phyloP scores from a whole-genome alignment of 345 rosid genomes.

The Stellera chamaejasme region DNA sequence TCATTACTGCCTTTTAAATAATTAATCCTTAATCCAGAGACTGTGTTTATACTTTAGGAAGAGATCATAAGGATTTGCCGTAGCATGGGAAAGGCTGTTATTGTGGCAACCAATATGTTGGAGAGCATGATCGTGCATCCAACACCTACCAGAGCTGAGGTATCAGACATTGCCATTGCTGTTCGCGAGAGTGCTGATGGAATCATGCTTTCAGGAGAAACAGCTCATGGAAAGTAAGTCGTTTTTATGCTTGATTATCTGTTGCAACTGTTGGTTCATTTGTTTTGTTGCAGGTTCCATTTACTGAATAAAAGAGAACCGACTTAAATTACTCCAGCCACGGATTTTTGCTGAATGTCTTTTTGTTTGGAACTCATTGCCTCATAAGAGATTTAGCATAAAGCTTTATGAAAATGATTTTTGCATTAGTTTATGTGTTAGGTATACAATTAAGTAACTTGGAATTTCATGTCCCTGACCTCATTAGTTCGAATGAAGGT shows the following conservation, averaged over 20 bases:
- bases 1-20: not conserved
- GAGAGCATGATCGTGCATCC: conserved; percentile 99
- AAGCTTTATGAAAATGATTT: too few species aligned
- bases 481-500: too few species aligned
- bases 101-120: conserved; percentile 98
- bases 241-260: not conserved
- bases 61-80: conserved; percentile 84
- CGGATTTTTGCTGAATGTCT: too few species aligned
- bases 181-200: conserved; percentile 99
- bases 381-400: not conserved
- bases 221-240: conserved; percentile 97
- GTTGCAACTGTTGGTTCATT: not conserved
- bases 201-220: conserved; percentile 99
- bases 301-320: not conserved
- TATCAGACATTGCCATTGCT: conserved; percentile 96
- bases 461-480: too few species aligned
- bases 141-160: conserved; percentile 97
- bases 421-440: too few species aligned
- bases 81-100: conserved; percentile 99
- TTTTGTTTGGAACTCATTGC: too few species aligned
- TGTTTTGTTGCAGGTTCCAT: too few species aligned
- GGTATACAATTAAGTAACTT: too few species aligned
- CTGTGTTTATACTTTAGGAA: conserved; percentile 43
- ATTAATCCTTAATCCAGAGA: conserved; percentile 3
- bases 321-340: too few species aligned